Evolutionary conservation across 2,329 filamentous ascomycete genomes (phyloP).

Genomic region (Zymoseptoria pseudotritici): DNA sequence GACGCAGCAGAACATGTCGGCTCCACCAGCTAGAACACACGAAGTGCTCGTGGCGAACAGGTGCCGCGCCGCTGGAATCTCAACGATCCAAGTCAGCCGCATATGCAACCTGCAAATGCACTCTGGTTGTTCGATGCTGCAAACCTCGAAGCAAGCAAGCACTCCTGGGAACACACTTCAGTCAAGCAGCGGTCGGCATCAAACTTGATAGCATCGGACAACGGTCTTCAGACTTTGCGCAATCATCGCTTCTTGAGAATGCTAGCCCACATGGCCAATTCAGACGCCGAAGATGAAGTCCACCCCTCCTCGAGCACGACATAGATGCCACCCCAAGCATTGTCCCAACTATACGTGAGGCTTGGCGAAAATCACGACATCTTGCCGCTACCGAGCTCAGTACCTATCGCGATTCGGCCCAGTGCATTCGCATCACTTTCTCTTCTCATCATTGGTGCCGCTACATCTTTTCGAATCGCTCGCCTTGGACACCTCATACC

Average conservation of each 20-base stretch:
- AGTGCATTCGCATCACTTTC: not conserved
- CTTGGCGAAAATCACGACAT: constrained; percentile 8
- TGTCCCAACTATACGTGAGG: not conserved
- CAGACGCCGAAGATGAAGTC: not conserved
- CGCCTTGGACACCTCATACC: not conserved
- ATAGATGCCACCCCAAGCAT: not conserved
- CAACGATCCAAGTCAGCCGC: not conserved
- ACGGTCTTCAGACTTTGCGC: not conserved
- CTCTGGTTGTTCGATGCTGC: not conserved
- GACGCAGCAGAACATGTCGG: not conserved
- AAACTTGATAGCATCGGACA: not conserved
- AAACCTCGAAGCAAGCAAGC: not conserved
- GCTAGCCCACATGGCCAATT: not conserved
- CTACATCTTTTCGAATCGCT: not conserved
- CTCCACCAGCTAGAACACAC: not conserved
- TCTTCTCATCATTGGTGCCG: not conserved
- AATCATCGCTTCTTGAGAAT: not conserved
- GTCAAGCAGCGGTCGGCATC: not conserved
- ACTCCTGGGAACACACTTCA: not conserved
- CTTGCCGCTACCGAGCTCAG: not conserved
- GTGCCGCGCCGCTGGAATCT: not conserved
- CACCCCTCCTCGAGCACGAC: not conserved
- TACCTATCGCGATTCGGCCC: not conserved
- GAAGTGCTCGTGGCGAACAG: not conserved
- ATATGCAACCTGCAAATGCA: not conserved